Base-by-base conservation (phyloP, 1,284 basidiomycete species). In the Microstroma glucosiphilum region DNA sequence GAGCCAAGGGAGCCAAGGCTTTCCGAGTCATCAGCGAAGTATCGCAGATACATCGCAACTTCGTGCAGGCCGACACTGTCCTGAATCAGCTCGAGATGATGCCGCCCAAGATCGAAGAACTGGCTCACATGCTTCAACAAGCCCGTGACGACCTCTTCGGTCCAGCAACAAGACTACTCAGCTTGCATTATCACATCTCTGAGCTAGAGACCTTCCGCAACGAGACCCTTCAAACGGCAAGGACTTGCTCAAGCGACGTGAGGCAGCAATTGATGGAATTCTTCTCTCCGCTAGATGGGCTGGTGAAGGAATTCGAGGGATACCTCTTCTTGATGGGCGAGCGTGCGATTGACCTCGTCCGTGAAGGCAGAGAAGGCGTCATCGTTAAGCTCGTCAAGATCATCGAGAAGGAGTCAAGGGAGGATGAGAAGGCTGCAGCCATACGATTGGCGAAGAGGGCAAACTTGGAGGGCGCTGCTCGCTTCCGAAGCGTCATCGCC, bases 351-450 rank as follows among this genome's bases (percentile, higher is more conserved):
- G 87, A 88, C 41, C 84, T 98, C 46, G 70, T 69, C 25, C 85
- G 91, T 48, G 86, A 86, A 2, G 91, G 90, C 0, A 83, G 92
- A 76, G 83, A 86, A 0, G 87, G 88, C 37, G 92, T 94, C 17
- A 86, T 97, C 11, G 92, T 98, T 58, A 89, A 90, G 72, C 81
- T 98, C 59, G 82, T 93, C 76, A 97, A 97, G 82, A 91, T 98
- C 63, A 88, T 91, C 43, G 93, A 98, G 79, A 85, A 91, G 23
- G 96, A 98, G 79, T 90, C 89, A 4, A 86, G 85, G 69, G 91
- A 92, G 78, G 96, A 98, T 76, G 91, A 98, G 81, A 96, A 94
- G 84, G 92, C 90, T 88, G 93, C 23, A 87, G 92, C 91, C 15
- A 90, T 98, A 78, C 86, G 89, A 59, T 87, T 97, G 8, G 89